A percentile compares a stretch with the other conserved stretches of the same genome.
Evolutionary conservation across 2,329 filamentous ascomycete species (phyloP).

Genomic region (Fusarium verticillioides): DNA sequence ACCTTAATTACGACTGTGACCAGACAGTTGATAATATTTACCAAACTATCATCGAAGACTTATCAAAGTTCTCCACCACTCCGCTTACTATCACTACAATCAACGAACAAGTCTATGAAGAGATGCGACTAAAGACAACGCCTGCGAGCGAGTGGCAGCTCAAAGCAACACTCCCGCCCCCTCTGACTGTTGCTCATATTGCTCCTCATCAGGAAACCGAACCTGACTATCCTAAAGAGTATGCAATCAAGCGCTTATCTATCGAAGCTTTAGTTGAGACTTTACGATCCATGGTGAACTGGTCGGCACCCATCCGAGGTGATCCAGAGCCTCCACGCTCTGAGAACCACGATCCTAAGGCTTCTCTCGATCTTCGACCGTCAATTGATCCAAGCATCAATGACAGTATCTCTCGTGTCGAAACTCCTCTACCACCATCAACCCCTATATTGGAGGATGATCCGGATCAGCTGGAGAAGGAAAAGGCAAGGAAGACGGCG

Average conservation of each 20-base stretch:
- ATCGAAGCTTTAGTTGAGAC: constrained; percentile 90
- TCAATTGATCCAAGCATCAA: constrained; percentile 76
- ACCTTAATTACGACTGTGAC: constrained; percentile 98
- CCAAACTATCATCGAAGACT: constrained; percentile 91
- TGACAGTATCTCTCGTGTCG: constrained; percentile 70
- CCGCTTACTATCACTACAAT: constrained; percentile 78
- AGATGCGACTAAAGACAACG: constrained; percentile 73
- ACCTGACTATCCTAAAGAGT: constrained; percentile 84
- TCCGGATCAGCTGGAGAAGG: constrained; percentile 91
- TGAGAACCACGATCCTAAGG: constrained; percentile 50
- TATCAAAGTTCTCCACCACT: constrained; percentile 86
- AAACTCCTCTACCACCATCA: constrained; percentile 67
- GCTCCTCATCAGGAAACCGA: constrained; percentile 69
- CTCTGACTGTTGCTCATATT: constrained; percentile 83
- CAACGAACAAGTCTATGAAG: constrained; percentile 89
- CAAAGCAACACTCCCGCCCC: constrained; percentile 85
- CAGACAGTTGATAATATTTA: constrained; percentile 97
- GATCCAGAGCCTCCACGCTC: constrained; percentile 57
- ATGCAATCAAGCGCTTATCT: constrained; percentile 88
- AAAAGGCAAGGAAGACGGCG: constrained; percentile 93
- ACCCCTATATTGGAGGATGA: constrained; percentile 86
- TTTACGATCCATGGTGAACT: constrained; percentile 88
- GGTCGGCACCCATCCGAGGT: constrained; percentile 76
- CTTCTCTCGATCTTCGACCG: constrained; percentile 57
- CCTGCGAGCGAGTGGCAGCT: constrained; percentile 83